Evolutionary conservation across 306 rosid genomes (phyloP).

Genomic region (Medicago truncatula): DNA sequence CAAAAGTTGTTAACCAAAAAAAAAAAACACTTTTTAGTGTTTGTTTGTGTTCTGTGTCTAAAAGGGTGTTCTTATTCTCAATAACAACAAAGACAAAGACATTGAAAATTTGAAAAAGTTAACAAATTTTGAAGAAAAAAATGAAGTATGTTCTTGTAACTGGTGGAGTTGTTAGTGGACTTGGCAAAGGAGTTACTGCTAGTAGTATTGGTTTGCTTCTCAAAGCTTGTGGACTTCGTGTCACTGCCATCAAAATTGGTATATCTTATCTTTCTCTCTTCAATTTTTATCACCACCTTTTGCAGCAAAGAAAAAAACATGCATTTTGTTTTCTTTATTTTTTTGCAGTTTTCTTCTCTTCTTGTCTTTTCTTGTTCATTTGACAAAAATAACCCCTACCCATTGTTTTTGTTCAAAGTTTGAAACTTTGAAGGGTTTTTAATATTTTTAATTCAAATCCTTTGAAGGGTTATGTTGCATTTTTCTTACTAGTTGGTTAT

Average conservation of each 20-base stretch:
- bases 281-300: not conserved
- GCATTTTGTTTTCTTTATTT: not conserved
- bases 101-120: not conserved
- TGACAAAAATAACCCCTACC: not conserved
- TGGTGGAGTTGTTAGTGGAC: conserved; percentile 97
- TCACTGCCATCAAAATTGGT: conserved; percentile 94
- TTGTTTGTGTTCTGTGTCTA: not conserved
- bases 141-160: conserved; percentile 94
- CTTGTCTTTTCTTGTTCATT: conserved; percentile 4
- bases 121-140: conserved; percentile 10
- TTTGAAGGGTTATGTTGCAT: conserved; percentile 30
- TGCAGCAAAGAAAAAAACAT: not conserved
- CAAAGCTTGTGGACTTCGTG: conserved; percentile 90
- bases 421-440: not conserved
- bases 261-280: conserved; percentile 8
- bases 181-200: conserved; percentile 95
- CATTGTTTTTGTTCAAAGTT: not conserved
- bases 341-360: not conserved
- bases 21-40: not conserved
- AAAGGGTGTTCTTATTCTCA: conserved; percentile 5
- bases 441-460: not conserved
- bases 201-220: conserved; percentile 94
- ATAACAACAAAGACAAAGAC: not conserved
- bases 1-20: not conserved
- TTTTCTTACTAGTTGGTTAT: conserved; percentile 3